Percentiles rank a stretch among this genome's conserved stretches.
phyloP scores from a whole-genome alignment of 2,329 filamentous ascomycete genomes.

The Herpomyces periplanetae region DNA sequence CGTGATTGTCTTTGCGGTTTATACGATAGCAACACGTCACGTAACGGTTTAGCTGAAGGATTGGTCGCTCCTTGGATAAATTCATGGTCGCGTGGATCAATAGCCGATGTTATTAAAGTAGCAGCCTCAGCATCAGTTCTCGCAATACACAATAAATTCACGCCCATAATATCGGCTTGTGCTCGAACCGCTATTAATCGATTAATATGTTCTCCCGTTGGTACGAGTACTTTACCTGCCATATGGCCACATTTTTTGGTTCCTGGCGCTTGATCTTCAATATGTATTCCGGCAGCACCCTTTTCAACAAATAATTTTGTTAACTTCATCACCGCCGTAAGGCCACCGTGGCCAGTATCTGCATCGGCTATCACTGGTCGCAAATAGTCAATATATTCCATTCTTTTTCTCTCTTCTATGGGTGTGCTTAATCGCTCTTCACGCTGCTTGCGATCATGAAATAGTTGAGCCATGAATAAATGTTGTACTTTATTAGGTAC shows the following conservation, averaged over 20 bases:
- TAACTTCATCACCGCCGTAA: constrained; percentile 98
- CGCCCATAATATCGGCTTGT: constrained; percentile 91
- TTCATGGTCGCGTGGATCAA: constrained; percentile 70
- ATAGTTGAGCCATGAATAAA: constrained; percentile 88
- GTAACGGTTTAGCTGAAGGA: constrained; percentile 37
- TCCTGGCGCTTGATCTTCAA: constrained; percentile 86
- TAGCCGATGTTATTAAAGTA: constrained; percentile 79
- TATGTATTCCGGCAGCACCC: constrained; percentile 86
- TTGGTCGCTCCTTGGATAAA: constrained; percentile 80
- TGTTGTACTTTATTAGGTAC: constrained; percentile 95
- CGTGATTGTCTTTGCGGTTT: constrained; percentile 47
- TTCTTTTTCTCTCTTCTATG: constrained; percentile 24
- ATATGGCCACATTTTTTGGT: constrained; percentile 99
- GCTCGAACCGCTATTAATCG: constrained; percentile 79
- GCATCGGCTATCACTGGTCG: constrained; percentile 86
- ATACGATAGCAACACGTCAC: constrained; percentile 59
- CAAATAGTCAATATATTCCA: constrained; percentile 62
- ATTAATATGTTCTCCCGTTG: constrained; percentile 92
- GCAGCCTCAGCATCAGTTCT: constrained; percentile 91
- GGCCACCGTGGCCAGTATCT: constrained; percentile 77
- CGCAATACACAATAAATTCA: constrained; percentile 57
- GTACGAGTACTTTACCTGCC: constrained; percentile 90
- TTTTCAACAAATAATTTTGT: constrained; percentile 92
- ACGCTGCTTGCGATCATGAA: constrained; percentile 96
- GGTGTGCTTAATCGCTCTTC: constrained; percentile 55